Conservation (phyloP, 768 basidiomycete genomes). For the Boletus vinaceobasis region DNA sequence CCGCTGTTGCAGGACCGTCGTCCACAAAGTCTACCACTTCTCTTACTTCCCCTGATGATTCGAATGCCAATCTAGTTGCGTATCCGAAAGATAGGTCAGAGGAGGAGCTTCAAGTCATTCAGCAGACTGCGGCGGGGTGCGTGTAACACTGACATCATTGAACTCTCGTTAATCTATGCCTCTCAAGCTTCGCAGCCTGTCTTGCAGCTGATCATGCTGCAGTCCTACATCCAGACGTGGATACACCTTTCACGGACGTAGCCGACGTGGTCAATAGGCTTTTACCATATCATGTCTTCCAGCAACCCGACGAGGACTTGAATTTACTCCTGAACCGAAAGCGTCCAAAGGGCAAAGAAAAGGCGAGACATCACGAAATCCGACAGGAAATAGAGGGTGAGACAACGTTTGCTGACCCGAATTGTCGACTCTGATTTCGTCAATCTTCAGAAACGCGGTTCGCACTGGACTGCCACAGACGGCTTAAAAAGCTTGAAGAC, state of each 20-base stretch:
- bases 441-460: conserved; percentile 58
- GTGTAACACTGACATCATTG: conserved; percentile 12
- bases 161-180: conserved; percentile 16
- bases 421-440: conserved; percentile 1
- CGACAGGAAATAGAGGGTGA: conserved; percentile 53
- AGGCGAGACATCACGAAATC: conserved; percentile 45
- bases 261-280: conserved; percentile 67
- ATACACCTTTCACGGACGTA: conserved; percentile 62
- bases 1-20: conserved; percentile 27
- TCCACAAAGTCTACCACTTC: conserved; percentile 8
- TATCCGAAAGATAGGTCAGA: conserved; percentile 38
- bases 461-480: conserved; percentile 62
- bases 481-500: conserved; percentile 51
- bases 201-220: conserved; percentile 61
- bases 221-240: conserved; percentile 61
- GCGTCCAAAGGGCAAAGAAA: conserved; percentile 60
- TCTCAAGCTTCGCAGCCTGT: conserved; percentile 49
- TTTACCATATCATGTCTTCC: conserved; percentile 77
- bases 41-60: conserved; percentile 20
- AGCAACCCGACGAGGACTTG: conserved; percentile 69
- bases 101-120: conserved; percentile 51
- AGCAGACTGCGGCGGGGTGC: conserved; percentile 49
- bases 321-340: conserved; percentile 22
- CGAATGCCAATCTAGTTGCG: conserved; percentile 16
- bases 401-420: neutral